Evolutionary conservation across 805 yeast species (phyloP), one percentile per base, ranked within the genome.

Genomic region (Scheffersomyces ergatensis): DNA sequence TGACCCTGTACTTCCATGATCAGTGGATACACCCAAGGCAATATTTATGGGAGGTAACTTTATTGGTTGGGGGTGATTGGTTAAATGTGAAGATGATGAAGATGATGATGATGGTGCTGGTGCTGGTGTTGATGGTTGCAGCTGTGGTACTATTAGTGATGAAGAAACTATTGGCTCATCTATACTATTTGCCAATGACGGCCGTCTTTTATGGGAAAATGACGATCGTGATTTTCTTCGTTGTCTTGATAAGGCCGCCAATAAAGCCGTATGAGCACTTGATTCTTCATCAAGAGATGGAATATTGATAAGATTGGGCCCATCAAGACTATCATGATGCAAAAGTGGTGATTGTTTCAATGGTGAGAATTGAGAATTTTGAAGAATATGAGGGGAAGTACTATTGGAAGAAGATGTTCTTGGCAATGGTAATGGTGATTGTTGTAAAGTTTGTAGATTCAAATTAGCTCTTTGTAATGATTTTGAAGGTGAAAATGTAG

Each of bases 261-360:
- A 49, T 31, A 70, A 57, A n/a, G 76, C 76, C 43, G 58, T 60
- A 40, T 70, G 76, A 3, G 76, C 76, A 48, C 72, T 67, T n/a
- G 64, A 54, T 44, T 69, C 73, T 40, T 63, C 71, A 37, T 66
- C 66, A 1, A 67, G 67, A 4, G 39, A 57, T 35, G 68, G 67
- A 17, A 25, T 29, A 24, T 13, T 26, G 33, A n/a, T 42, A 13
- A 30, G 4, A 15, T 19, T 18, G 6, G 18, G 29, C n/a, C 15
- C 7, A 3, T 37, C 45, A 39, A 37, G 25, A 33, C 38, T 39
- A 34, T 33, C 40, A 15, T 15, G 33, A 11, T 30, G 13, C 12
- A 39, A 19, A 13, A 40, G 35, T 14, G 48, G 46, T 11, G 49
- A 42, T 20, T 45, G 40, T 24, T 39, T 41, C 14, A 43, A 36